These are phyloP conservation scores for Hyparrhenia diplandra DNA, from an alignment of 176 grass and related monocot genomes.

Conservation along the genomic window DNA sequence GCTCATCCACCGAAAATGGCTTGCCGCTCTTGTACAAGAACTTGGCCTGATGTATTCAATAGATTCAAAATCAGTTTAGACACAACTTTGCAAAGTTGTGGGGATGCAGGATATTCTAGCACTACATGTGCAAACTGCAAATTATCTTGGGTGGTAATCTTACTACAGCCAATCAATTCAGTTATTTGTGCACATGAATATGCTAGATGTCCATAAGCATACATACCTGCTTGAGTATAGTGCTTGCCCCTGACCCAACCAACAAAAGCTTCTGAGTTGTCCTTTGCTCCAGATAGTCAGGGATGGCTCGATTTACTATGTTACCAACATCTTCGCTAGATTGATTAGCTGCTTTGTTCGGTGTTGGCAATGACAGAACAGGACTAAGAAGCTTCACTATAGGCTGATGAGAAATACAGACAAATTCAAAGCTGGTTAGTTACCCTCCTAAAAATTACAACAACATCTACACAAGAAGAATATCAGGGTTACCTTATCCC, in stretches of 20 bases:
- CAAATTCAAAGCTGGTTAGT: conserved; percentile 17
- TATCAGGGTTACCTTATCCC: conserved; percentile 70
- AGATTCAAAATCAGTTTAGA: conserved; percentile 26
- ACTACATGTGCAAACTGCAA: conserved; percentile 2
- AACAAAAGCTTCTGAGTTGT: conserved; percentile 69
- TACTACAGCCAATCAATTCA: conserved; percentile 12
- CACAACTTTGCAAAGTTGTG: background rate
- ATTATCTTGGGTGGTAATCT: background rate
- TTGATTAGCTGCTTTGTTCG: conserved; percentile 49
- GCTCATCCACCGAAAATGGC: conserved; percentile 72
- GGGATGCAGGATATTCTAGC: background rate
- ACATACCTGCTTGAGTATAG: conserved; percentile 93
- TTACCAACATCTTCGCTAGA: conserved; percentile 47
- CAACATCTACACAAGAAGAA: conserved; percentile 4
- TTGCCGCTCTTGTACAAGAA: conserved; percentile 66
- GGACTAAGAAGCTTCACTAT: conserved; percentile 90
- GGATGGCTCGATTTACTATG: conserved; percentile 33
- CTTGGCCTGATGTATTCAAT: conserved; percentile 57
- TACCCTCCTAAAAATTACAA: background rate
- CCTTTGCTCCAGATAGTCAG: conserved; percentile 67
- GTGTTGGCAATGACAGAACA: conserved; percentile 82
- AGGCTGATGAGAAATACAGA: conserved; percentile 50
- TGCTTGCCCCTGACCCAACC: conserved; percentile 86
- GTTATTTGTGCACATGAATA: background rate
- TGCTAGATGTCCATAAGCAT: background rate